Evolutionary conservation across 805 yeast genomes (phyloP).

Genomic region (Suhomyces pyralidae): DNA sequence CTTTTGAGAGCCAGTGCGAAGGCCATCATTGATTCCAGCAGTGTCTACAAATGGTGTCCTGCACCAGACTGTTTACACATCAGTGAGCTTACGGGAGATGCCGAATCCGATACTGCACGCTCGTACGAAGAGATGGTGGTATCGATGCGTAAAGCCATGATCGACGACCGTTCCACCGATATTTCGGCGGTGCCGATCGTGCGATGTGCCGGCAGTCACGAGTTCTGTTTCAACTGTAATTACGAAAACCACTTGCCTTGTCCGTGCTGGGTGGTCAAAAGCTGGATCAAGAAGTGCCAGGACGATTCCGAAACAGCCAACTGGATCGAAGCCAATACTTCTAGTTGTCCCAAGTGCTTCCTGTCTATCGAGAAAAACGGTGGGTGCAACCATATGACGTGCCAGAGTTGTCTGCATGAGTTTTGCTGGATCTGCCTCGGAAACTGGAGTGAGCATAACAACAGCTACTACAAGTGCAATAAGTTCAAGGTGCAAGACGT

Average conservation of each 20-base stretch:
- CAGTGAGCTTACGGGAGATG: slow-evolving; percentile 18
- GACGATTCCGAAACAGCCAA: slow-evolving; percentile 86
- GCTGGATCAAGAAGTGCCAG: slow-evolving; percentile 75
- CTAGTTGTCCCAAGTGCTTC: slow-evolving; percentile 80
- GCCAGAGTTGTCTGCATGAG: slow-evolving; percentile 70
- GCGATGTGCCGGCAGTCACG: slow-evolving; percentile 60
- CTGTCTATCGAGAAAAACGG: slow-evolving; percentile 87
- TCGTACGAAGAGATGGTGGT: neutral
- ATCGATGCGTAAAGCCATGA: neutral
- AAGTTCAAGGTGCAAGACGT: slow-evolving; percentile 34
- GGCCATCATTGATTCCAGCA: slow-evolving; percentile 48
- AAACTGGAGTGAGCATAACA: slow-evolving; percentile 70
- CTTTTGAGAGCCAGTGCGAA: slow-evolving; percentile 40
- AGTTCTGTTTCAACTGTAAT: slow-evolving; percentile 76
- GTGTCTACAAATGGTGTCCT: slow-evolving; percentile 74
- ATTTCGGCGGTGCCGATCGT: slow-evolving; percentile 58
- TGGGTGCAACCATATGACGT: slow-evolving; percentile 96
- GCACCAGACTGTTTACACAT: slow-evolving; percentile 62
- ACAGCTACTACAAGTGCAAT: slow-evolving; percentile 64
- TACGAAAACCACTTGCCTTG: slow-evolving; percentile 78
- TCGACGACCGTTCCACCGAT: slow-evolving; percentile 8
- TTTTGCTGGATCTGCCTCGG: slow-evolving; percentile 94
- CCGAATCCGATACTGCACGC: neutral
- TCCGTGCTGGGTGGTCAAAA: slow-evolving; percentile 65
- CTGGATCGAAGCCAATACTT: slow-evolving; percentile 85